These are phyloP conservation scores for Mycena capillaripes DNA, from an alignment of 768 basidiomycete species.

Conservation along the genomic window DNA sequence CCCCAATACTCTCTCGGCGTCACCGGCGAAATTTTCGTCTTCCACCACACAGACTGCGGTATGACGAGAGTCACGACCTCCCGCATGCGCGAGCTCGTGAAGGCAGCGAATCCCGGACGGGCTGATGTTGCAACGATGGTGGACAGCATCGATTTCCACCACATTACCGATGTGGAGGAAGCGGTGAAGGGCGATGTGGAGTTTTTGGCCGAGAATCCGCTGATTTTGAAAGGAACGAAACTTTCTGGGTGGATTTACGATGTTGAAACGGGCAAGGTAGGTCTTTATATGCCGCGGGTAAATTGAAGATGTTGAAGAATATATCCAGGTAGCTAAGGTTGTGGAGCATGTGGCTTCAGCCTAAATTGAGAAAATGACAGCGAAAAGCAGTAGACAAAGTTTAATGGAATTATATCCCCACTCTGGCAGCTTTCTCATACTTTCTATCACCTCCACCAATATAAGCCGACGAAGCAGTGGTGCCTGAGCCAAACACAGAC, in stretches of 20 bases:
- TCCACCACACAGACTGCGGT: conserved; percentile 71
- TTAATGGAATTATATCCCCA: no score
- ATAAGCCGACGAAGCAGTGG: no score
- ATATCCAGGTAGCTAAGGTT: no score
- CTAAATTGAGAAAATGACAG: no score
- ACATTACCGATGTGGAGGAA: conserved; percentile 56
- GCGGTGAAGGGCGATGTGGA: conserved; percentile 59
- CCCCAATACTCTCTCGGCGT: conserved; percentile 67
- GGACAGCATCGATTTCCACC: conserved; percentile 57
- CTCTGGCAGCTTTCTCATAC: no score
- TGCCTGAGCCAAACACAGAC: no score
- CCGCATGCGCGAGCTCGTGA: conserved; percentile 53
- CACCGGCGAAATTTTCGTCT: conserved; percentile 57
- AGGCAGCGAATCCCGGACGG: conserved; percentile 41
- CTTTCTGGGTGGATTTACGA: conserved; percentile 68
- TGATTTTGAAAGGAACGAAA: conserved; percentile 55
- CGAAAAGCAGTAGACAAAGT: no score
- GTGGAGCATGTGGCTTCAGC: no score
- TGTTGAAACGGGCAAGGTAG: conserved; percentile 67
- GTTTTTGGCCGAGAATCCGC: conserved; percentile 57
- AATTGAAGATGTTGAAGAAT: no score
- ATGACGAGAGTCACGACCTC: conserved; percentile 62
- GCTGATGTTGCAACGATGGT: conserved; percentile 44
- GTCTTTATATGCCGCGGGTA: no score
- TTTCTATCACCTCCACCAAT: no score